Conservation (phyloP, 305 asterid species). For the Fraxinus greggii region DNA sequence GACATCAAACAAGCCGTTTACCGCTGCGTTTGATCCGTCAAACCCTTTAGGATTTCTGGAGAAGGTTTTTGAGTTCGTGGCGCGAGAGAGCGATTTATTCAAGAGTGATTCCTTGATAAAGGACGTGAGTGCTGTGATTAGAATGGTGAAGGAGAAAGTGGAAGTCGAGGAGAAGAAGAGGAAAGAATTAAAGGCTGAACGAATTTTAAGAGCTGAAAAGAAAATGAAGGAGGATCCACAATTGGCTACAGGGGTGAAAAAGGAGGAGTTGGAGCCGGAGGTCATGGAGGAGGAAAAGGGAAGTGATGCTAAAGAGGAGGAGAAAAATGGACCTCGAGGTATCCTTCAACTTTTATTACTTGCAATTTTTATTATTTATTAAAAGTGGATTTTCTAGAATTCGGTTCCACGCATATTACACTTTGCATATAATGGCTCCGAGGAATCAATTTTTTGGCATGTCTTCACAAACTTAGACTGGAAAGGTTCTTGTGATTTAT, state of each 20-base stretch:
- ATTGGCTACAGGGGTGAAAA: background rate
- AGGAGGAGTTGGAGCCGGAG: background rate
- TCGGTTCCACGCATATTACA: background rate
- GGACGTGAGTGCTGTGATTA: slow-evolving; percentile 61
- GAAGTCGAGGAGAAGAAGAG: slow-evolving; percentile 40
- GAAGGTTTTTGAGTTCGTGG: slow-evolving; percentile 53
- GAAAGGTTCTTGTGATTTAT: background rate
- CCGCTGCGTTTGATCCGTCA: slow-evolving; percentile 46
- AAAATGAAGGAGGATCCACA: slow-evolving; percentile 4
- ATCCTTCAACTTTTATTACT: background rate
- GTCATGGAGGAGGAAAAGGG: background rate
- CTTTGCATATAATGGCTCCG: background rate
- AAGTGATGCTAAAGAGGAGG: background rate
- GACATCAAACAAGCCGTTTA: slow-evolving; percentile 38
- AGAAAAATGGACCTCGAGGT: slow-evolving; percentile 16
- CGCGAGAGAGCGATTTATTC: slow-evolving; percentile 58
- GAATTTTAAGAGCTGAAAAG: background rate
- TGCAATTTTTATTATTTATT: background rate
- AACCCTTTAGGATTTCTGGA: slow-evolving; percentile 61
- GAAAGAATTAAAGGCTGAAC: slow-evolving; percentile 7
- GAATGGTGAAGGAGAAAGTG: slow-evolving; percentile 56
- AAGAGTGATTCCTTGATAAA: slow-evolving; percentile 51
- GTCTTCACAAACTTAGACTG: background rate
- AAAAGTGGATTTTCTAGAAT: background rate
- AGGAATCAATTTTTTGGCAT: background rate